Evolutionary conservation across 83 land plant species (phyloP), one percentile per base, ranked within the genome.

Genomic region (Diphasiastrum complanatum): DNA sequence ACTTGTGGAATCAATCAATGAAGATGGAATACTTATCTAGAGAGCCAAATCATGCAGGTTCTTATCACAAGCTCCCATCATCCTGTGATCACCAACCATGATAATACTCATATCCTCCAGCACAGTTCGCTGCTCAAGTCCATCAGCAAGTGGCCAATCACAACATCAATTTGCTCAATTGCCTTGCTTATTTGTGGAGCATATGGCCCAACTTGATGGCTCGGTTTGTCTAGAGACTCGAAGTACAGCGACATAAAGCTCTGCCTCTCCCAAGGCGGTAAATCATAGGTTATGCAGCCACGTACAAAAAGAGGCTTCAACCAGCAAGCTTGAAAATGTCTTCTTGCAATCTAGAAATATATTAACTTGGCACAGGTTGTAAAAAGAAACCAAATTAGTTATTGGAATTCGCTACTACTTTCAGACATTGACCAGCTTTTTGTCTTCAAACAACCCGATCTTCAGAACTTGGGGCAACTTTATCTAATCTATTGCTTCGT

Each of bases 41-140:
- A 81, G 85, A 5, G 75, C 70, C 47, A 87, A 62, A 58, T 87
- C 95, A 26, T 91, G 83, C 1, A 91, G 48, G 74, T 91, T 91
- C 61, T 73, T 69, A 59, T 85, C 95, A 62, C 87, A 91, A 12
- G 84, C 87, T 12, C 85, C 90, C 20, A 87, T 87, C 95, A 91
- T 87, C 23, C 97, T 95, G 63, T 91, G 97, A 76, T 91, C 97
- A 19, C 97, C 83, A 20, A 91, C 79, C 61, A 91, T 25, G n/a
- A 91, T 85, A 0, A 87, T 61, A 3, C 55, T 81, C 24, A 87
- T 90, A 64, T 87, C 90, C 63, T 87, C 87, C 56, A 87, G 73
- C n/a, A 87, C 63, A 5, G 79, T 82, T 53, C 82, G 63, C 34
- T 66, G 55, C 47, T 91, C 95, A 55, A 91, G 66, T 48, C 97